These are phyloP conservation scores for Choanephora cucurbitarum DNA, from an alignment of 371 early-diverging fungal genomes.

Conservation along the genomic window DNA sequence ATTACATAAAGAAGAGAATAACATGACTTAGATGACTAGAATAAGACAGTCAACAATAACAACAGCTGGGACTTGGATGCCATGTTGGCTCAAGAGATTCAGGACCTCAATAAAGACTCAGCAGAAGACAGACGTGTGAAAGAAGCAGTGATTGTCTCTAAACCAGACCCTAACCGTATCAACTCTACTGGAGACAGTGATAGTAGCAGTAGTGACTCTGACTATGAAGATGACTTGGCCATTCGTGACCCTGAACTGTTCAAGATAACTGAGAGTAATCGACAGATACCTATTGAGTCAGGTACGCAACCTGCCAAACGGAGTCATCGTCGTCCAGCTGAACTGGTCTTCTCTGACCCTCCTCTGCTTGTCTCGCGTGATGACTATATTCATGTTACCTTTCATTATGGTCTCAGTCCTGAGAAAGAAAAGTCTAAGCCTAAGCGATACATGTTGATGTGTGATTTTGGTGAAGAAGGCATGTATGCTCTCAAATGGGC, in stretches of 20 bases:
- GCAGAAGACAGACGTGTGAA: slow-evolving; percentile 45
- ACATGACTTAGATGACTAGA: no score
- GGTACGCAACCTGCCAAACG: no score
- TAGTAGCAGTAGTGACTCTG: slow-evolving; percentile 39
- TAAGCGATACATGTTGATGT: slow-evolving; percentile 43
- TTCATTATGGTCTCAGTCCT: slow-evolving; percentile 40
- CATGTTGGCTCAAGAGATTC: slow-evolving; percentile 45
- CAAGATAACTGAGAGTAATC: slow-evolving; percentile 47
- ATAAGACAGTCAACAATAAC: slow-evolving; percentile 5
- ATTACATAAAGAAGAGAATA: no score
- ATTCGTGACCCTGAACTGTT: slow-evolving; percentile 56
- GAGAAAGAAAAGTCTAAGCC: slow-evolving; percentile 19
- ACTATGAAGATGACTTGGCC: slow-evolving; percentile 47
- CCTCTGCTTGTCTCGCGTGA: slow-evolving; percentile 30
- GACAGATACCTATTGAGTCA: slow-evolving; percentile 42
- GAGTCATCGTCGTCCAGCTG: slow-evolving; percentile 36
- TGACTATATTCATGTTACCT: slow-evolving; percentile 41
- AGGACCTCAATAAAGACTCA: slow-evolving; percentile 46
- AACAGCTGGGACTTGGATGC: slow-evolving; percentile 22
- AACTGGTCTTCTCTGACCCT: slow-evolving; percentile 41
- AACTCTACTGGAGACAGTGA: no score
- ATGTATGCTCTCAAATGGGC: slow-evolving; percentile 43
- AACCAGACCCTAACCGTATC: slow-evolving; percentile 46
- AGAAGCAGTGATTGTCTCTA: slow-evolving; percentile 47
- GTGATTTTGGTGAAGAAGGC: slow-evolving; percentile 49